A percentile compares a stretch with the other conserved stretches of the same genome.
These are phyloP conservation scores for Pythium phragmiticola DNA, from an alignment of 352 stramenopile genomes.

Conservation along the genomic window DNA sequence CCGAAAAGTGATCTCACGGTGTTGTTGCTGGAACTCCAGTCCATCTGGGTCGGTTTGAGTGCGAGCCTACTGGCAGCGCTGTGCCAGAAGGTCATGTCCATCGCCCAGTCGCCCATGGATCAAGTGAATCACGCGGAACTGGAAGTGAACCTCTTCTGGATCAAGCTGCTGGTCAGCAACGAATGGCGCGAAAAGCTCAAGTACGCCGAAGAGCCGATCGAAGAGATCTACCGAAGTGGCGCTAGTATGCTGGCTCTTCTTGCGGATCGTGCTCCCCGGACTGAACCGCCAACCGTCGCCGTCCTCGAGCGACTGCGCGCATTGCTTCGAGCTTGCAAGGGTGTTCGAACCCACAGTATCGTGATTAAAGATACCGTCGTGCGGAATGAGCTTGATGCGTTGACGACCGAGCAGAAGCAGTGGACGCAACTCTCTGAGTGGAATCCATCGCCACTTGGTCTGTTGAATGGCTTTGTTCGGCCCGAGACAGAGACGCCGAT, in stretches of 20 bases:
- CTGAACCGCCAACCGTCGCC: not conserved
- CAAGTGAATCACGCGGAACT: constrained; percentile 19
- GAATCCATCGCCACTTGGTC: constrained; percentile 45
- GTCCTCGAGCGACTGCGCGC: constrained; percentile 38
- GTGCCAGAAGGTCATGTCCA: constrained; percentile 45
- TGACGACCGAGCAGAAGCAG: constrained; percentile 2
- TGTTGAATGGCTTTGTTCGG: constrained; percentile 11
- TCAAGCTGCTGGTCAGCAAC: constrained; percentile 63
- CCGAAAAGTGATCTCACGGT: constrained; percentile 36
- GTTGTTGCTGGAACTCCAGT: constrained; percentile 55
- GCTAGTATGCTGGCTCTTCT: constrained; percentile 45
- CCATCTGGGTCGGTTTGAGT: constrained; percentile 46
- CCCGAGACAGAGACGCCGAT: constrained; percentile 5
- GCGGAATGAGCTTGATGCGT: constrained; percentile 17
- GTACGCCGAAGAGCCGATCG: constrained; percentile 53
- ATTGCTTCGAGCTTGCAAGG: constrained; percentile 44
- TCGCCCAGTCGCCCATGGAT: constrained; percentile 17
- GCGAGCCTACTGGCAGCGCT: constrained; percentile 52
- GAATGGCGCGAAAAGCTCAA: constrained; percentile 65
- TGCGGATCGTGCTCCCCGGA: not conserved
- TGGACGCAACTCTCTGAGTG: constrained; percentile 46
- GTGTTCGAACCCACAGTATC: constrained; percentile 45
- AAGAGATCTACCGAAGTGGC: constrained; percentile 60
- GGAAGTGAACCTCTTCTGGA: constrained; percentile 48
- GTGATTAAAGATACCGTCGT: constrained; percentile 32